Conservation (phyloP, 2,329 filamentous ascomycete species). For the Xylaria sp. region DNA sequence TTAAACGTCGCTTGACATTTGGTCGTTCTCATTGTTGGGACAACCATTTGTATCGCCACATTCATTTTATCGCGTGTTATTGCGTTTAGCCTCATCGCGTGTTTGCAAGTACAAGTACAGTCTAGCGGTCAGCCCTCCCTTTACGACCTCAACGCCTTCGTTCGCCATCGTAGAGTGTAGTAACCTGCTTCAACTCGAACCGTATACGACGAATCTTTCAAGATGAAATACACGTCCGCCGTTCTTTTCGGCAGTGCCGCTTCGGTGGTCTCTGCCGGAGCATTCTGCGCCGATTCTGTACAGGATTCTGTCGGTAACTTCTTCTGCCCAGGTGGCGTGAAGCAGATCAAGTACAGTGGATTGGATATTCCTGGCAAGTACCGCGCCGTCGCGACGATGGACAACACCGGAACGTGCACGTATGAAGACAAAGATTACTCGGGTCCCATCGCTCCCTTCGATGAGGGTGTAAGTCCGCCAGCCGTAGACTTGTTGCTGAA, state of each 20-base stretch:
- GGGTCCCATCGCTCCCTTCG: conserved; percentile 73
- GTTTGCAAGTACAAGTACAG: conserved; percentile 22
- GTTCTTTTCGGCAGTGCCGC: conserved; percentile 45
- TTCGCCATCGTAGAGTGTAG: conserved; percentile 15
- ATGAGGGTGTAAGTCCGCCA: conserved; percentile 71
- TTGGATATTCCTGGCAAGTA: conserved; percentile 71
- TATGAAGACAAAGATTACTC: conserved; percentile 64
- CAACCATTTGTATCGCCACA: conserved; percentile 39
- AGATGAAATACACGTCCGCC: conserved; percentile 45
- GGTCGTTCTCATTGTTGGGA: conserved; percentile 33
- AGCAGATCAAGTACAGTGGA: conserved; percentile 74
- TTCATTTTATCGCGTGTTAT: conserved; percentile 36
- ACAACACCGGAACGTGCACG: conserved; percentile 63
- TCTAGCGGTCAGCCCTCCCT: conserved; percentile 21
- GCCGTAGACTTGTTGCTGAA: too few relatives aligned
- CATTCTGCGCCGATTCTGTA: conserved; percentile 42
- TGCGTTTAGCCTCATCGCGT: conserved; percentile 20
- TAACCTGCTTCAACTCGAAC: conserved; percentile 10
- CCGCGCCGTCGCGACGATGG: conserved; percentile 72
- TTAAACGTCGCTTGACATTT: conserved; percentile 42
- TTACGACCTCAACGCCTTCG: conserved; percentile 16
- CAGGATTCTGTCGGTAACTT: conserved; percentile 45
- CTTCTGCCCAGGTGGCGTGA: conserved; percentile 56
- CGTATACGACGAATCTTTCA: conserved; percentile 27
- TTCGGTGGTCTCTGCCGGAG: conserved; percentile 43